Percentiles rank a stretch among this genome's conserved stretches.
phyloP scores from a whole-genome alignment of 768 basidiomycete species.

The Tylopilus sp. region DNA sequence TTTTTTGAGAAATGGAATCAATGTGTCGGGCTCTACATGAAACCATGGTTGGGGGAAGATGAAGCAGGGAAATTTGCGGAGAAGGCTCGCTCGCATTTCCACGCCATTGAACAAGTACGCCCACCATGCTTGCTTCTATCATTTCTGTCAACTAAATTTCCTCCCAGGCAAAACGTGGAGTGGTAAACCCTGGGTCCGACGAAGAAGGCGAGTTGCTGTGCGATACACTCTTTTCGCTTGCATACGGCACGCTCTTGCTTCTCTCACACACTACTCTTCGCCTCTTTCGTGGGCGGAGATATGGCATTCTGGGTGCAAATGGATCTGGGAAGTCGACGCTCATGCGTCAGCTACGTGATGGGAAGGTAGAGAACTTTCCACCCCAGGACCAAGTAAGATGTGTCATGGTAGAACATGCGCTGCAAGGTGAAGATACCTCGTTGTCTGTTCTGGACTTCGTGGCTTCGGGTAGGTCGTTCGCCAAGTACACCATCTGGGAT shows the following conservation, averaged over 20 bases:
- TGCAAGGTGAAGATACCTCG: conserved; percentile 90
- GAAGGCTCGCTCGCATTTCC: conserved; percentile 67
- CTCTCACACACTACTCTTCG: conserved; percentile 92
- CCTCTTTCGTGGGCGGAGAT: conserved; percentile 85
- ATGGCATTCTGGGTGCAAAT: conserved; percentile 95
- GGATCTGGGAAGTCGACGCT: conserved; percentile 95
- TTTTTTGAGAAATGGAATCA: conserved; percentile 66
- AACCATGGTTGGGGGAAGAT: conserved; percentile 62
- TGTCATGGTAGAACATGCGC: conserved; percentile 96
- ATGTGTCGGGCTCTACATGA: conserved; percentile 69
- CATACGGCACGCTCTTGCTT: conserved; percentile 91
- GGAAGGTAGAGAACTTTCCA: conserved; percentile 96
- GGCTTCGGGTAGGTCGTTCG: conserved; percentile 57
- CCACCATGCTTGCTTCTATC: conserved; percentile 2
- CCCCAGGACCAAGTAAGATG: conserved; percentile 80
- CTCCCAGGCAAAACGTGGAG: conserved; percentile 57
- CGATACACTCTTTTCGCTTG: conserved; percentile 91
- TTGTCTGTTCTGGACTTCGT: conserved; percentile 86
- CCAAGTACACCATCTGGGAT: conserved; percentile 3
- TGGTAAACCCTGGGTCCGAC: conserved; percentile 38
- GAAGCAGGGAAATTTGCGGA: conserved; percentile 53
- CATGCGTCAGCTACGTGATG: conserved; percentile 91
- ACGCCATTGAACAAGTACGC: conserved; percentile 67
- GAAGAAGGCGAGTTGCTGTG: conserved; percentile 86
- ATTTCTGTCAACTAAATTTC: conserved; percentile 8